A percentile compares a stretch with the other conserved stretches of the same genome.
phyloP scores from a whole-genome alignment of 2,329 filamentous ascomycete species.

The Fusarium burgessii region DNA sequence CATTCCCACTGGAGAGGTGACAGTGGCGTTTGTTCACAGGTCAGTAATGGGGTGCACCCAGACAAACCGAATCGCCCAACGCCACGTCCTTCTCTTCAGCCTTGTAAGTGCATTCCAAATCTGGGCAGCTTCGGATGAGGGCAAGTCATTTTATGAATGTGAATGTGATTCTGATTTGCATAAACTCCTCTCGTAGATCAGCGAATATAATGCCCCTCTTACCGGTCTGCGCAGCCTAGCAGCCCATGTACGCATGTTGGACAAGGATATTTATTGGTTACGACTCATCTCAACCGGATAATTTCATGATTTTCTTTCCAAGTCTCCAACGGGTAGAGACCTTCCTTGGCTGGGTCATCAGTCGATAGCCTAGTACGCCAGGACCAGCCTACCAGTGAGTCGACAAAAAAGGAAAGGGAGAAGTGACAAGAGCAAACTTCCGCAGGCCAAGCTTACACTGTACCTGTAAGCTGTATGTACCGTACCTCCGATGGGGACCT shows the following conservation, averaged over 20 bases:
- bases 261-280: slow-evolving; percentile 20
- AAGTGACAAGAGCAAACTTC: slow-evolving; percentile 30
- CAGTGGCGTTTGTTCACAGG: slow-evolving; percentile 43
- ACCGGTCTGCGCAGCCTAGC: neutral
- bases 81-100: slow-evolving; percentile 42
- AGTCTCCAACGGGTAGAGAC: slow-evolving; percentile 11
- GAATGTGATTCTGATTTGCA: slow-evolving; percentile 33
- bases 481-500: slow-evolving; percentile 26
- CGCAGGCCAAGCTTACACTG: slow-evolving; percentile 21
- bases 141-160: slow-evolving; percentile 16
- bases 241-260: neutral
- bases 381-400: slow-evolving; percentile 16
- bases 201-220: slow-evolving; percentile 17
- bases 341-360: slow-evolving; percentile 15
- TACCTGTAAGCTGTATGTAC: slow-evolving; percentile 8
- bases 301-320: slow-evolving; percentile 25
- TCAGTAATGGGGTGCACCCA: slow-evolving; percentile 33
- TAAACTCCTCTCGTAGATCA: slow-evolving; percentile 14
- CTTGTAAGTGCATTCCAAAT: slow-evolving; percentile 39
- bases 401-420: slow-evolving; percentile 23
- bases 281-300: slow-evolving; percentile 9
- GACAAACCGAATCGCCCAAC: slow-evolving; percentile 38
- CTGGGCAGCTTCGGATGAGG: slow-evolving; percentile 21
- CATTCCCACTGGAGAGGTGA: slow-evolving; percentile 41
- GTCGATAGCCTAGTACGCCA: slow-evolving; percentile 27